These are phyloP conservation scores for Suhomyces sp. DNA, from an alignment of 805 yeast species.

Conservation along the genomic window DNA sequence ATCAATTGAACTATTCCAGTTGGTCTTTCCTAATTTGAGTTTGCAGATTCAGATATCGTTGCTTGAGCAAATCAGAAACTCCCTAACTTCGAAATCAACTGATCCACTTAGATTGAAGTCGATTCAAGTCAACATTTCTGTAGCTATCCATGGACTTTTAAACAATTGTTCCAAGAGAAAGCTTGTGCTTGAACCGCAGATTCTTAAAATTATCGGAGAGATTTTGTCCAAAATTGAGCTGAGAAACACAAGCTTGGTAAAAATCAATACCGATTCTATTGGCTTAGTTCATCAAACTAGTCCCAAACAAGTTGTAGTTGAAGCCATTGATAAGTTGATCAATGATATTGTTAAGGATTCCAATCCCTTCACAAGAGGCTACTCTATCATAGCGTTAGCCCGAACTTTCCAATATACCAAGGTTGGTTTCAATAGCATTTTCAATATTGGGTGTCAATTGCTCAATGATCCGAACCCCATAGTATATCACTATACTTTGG, in stretches of 20 bases:
- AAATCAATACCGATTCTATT: conserved; percentile 52
- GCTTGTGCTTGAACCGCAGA: conserved; percentile 22
- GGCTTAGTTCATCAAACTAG: conserved; percentile 45
- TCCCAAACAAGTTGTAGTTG: conserved; percentile 15
- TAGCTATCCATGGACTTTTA: conserved; percentile 59
- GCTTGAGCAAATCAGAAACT: conserved; percentile 71
- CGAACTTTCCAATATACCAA: conserved; percentile 27
- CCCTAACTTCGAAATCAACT: conserved; percentile 35
- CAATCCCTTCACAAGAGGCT: conserved; percentile 60
- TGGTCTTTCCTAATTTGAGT: conserved; percentile 67
- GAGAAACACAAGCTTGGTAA: conserved; percentile 40
- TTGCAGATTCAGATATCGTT: conserved; percentile 81
- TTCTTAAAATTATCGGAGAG: conserved; percentile 48
- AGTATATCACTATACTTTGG: conserved; percentile 72
- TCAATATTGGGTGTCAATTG: conserved; percentile 58
- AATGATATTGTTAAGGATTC: conserved; percentile 64
- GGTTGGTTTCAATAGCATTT: conserved; percentile 39
- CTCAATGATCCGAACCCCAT: conserved; percentile 80
- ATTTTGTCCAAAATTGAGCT: conserved; percentile 44
- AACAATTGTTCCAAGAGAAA: conserved; percentile 18
- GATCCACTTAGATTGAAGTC: conserved; percentile 44
- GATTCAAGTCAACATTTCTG: conserved; percentile 56
- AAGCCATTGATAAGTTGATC: conserved; percentile 34
- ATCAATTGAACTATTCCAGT: conserved; percentile 73
- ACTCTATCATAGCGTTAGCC: conserved; percentile 27